Base-by-base conservation (phyloP, 2,329 filamentous ascomycete species). In the Hirsutella thompsonii region DNA sequence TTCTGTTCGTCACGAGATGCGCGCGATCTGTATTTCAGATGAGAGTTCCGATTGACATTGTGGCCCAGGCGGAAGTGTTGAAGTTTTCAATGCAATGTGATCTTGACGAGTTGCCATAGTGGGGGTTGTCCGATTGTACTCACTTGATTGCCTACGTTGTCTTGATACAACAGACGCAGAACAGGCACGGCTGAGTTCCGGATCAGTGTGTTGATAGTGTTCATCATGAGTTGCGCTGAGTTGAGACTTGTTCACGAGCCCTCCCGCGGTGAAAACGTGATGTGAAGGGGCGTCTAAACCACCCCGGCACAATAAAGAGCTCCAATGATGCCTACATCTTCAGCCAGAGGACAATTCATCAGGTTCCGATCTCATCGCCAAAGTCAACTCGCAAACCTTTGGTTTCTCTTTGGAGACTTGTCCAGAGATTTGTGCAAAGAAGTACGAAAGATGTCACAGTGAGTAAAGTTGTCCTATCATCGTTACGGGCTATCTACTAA, bases 381-480 rank as follows among this genome's bases (percentile, higher is more conserved):
- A 5, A 38, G 8, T 5, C 30, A 21, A 16, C 5, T 11, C 10
- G 23, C 20, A 21, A 3, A 40, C 5, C 28, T 10, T 13, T 5
- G 19, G 13, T 20, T 16, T 20, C n/a, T 21, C 13, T n/a, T n/a
- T n/a, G n/a, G n/a, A n/a, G n/a, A n/a, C n/a, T n/a, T n/a, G n/a
- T n/a, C n/a, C n/a, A n/a, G n/a, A n/a, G n/a, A n/a, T n/a, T n/a
- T n/a, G n/a, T n/a, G n/a, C n/a, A n/a, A n/a, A n/a, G n/a, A n/a
- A n/a, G n/a, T n/a, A n/a, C n/a, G n/a, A n/a, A n/a, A n/a, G n/a
- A n/a, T n/a, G n/a, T n/a, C n/a, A n/a, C n/a, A 58, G 59, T 42
- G 20, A 55, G 32, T 36, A 48, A 4, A 55, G 61, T 18, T 59
- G 57, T 39, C 49, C 46, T 13, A 49, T 60, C 16, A 43, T 45